Conservation (phyloP, 2,329 filamentous ascomycete genomes). For the Fusarium longipes region DNA sequence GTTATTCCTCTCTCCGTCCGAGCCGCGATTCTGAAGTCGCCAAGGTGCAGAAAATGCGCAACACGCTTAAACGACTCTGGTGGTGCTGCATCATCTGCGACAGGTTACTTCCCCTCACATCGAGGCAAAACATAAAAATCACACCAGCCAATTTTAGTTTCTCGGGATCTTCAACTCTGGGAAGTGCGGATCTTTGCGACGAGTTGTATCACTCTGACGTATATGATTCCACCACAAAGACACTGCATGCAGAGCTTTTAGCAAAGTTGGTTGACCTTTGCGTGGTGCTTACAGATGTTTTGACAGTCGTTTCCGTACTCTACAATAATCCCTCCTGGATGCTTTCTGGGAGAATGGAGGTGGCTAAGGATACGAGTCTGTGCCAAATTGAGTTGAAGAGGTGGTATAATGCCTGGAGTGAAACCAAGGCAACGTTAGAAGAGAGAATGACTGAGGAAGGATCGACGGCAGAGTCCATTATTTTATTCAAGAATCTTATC, state of each 20-base stretch:
- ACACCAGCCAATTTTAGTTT: constrained; percentile 42
- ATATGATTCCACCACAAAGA: constrained; percentile 39
- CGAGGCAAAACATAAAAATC: constrained; percentile 44
- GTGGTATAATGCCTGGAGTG: constrained; percentile 39
- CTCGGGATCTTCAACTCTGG: constrained; percentile 19
- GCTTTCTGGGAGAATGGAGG: constrained; percentile 29
- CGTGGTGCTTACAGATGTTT: constrained; percentile 40
- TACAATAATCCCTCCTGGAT: constrained; percentile 42
- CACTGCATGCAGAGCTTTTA: constrained; percentile 31
- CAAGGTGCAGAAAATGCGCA: constrained; percentile 31
- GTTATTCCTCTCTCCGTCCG: constrained; percentile 31
- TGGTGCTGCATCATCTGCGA: constrained; percentile 46
- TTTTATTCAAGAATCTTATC: constrained; percentile 40
- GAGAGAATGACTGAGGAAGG: constrained; percentile 15
- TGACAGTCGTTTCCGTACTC: constrained; percentile 33
- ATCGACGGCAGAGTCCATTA: constrained; percentile 24
- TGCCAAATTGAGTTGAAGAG: constrained; percentile 36
- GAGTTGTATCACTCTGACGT: constrained; percentile 42
- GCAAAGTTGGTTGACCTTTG: constrained; percentile 42
- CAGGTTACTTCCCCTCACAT: constrained; percentile 35
- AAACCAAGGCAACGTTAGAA: constrained; percentile 32
- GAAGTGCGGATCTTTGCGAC: constrained; percentile 37
- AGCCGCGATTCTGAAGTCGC: constrained; percentile 16
- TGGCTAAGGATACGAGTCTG: constrained; percentile 33
- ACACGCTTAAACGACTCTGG: constrained; percentile 41